phyloP scores from a whole-genome alignment of 331 rosid species.

The Pyrus hybrid region DNA sequence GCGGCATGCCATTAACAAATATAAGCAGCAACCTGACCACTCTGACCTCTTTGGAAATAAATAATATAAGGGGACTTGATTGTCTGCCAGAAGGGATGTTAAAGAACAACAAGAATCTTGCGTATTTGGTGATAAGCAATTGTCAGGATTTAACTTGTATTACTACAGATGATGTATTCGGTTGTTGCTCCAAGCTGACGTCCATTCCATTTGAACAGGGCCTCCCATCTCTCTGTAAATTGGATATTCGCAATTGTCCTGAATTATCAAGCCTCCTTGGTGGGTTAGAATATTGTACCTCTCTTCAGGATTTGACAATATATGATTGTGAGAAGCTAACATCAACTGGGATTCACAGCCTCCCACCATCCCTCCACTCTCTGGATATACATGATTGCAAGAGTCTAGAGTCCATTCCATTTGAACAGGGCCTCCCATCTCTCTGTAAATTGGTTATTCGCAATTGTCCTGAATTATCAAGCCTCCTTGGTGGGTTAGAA shows the following conservation, averaged over 20 bases:
- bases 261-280: too few species aligned
- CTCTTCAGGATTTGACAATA: too few species aligned
- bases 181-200: background rate
- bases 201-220: too few species aligned
- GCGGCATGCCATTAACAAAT: background rate
- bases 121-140: accelerated
- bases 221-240: background rate
- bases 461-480: too few species aligned
- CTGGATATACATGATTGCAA: too few species aligned
- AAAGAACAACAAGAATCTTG: background rate
- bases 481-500: too few species aligned
- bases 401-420: too few species aligned
- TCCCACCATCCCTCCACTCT: too few species aligned
- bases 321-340: too few species aligned
- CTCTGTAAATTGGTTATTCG: accelerated
- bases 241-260: accelerated
- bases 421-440: too few species aligned
- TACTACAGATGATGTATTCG: background rate
- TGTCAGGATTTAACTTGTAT: background rate
- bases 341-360: too few species aligned
- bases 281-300: too few species aligned
- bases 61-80: accelerated
- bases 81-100: background rate
- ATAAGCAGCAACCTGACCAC: background rate
- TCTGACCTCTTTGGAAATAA: accelerated